These are phyloP conservation scores for Quercus rubra DNA, from an alignment of 306 rosid genomes.

Conservation along the genomic window DNA sequence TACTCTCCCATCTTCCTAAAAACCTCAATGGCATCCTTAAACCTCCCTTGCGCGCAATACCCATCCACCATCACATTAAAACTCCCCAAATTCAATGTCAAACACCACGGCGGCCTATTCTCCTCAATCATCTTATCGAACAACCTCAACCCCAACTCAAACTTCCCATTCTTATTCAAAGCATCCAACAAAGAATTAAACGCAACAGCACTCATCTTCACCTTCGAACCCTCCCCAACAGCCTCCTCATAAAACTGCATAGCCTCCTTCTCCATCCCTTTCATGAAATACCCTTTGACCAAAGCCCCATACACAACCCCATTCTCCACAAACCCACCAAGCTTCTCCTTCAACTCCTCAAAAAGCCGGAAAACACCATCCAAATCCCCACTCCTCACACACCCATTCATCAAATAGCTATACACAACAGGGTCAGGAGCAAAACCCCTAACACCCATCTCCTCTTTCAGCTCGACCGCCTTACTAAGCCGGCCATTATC, in stretches of 20 bases:
- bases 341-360: conserved; percentile 61
- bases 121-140: conserved; percentile 68
- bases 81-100: conserved; percentile 81
- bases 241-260: conserved; percentile 74
- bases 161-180: conserved; percentile 68
- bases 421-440: conserved; percentile 64
- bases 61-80: conserved; percentile 89
- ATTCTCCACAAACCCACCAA: conserved; percentile 64
- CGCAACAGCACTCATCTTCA: conserved; percentile 70
- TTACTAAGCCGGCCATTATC: conserved; percentile 64
- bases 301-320: conserved; percentile 81
- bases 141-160: conserved; percentile 62
- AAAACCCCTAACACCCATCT: conserved; percentile 61
- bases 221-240: conserved; percentile 48
- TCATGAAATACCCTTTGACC: conserved; percentile 87
- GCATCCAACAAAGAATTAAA: conserved; percentile 88
- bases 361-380: conserved; percentile 62
- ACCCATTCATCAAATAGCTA: conserved; percentile 81
- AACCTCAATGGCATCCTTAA: conserved; percentile 68
- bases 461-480: conserved; percentile 77
- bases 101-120: conserved; percentile 55
- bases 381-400: conserved; percentile 49
- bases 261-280: conserved; percentile 83
- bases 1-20: conserved; percentile 84
- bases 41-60: conserved; percentile 61